phyloP scores from a whole-genome alignment of 2,329 filamentous ascomycete genomes.

The Xylariaceae sp. region DNA sequence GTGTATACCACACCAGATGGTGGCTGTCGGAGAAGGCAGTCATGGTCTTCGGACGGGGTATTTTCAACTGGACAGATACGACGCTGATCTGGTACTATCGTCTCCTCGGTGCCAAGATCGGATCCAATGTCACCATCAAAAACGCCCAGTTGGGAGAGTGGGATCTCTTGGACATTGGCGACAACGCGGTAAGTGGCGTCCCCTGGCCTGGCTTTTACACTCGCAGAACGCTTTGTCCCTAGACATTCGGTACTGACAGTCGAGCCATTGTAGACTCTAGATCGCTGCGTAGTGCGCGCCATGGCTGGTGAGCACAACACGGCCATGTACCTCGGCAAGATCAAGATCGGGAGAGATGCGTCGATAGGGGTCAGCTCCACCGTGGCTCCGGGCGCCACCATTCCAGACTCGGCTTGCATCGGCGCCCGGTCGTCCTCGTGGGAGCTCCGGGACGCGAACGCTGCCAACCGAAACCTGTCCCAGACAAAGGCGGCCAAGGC shows the following conservation, averaged over 20 bases:
- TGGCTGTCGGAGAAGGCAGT: slow-evolving; percentile 53
- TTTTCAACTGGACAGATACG: slow-evolving; percentile 37
- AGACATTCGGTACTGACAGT: no score
- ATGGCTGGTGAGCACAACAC: slow-evolving; percentile 54
- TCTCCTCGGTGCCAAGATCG: slow-evolving; percentile 48
- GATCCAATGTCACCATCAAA: slow-evolving; percentile 43
- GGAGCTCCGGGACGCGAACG: slow-evolving; percentile 44
- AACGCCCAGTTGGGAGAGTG: slow-evolving; percentile 46
- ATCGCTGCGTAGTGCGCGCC: slow-evolving; percentile 44
- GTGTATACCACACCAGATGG: slow-evolving; percentile 52
- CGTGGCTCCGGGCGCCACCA: slow-evolving; percentile 43
- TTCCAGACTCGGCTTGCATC: slow-evolving; percentile 47
- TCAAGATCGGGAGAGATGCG: slow-evolving; percentile 43
- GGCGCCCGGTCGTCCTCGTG: slow-evolving; percentile 54
- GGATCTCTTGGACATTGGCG: slow-evolving; percentile 50
- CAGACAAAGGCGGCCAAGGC: slow-evolving; percentile 34
- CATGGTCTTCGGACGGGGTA: slow-evolving; percentile 42
- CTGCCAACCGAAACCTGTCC: slow-evolving; percentile 42
- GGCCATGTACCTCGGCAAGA: slow-evolving; percentile 50
- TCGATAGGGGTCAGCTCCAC: slow-evolving; percentile 44
- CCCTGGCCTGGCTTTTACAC: no score
- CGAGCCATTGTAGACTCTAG: slow-evolving; percentile 34
- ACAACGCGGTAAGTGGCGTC: slow-evolving; percentile 32
- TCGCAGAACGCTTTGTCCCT: no score
- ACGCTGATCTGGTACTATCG: slow-evolving; percentile 42